phyloP scores from a whole-genome alignment of 768 basidiomycete species.

The Amanita subjunquillea region DNA sequence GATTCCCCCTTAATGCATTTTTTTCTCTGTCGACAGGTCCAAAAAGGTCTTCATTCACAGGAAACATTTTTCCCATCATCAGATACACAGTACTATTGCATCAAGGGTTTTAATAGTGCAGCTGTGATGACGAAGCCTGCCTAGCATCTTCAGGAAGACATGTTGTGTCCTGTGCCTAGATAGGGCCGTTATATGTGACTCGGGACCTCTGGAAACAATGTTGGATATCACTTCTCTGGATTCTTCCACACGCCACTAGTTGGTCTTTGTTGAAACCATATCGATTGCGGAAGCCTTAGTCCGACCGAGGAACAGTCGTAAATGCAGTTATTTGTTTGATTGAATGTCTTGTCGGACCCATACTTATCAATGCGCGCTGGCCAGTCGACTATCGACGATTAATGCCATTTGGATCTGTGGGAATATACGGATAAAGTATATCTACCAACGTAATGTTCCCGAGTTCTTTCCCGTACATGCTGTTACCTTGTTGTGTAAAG shows the following conservation, averaged over 20 bases:
- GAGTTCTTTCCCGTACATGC: neutral
- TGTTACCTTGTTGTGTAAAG: neutral
- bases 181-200: neutral
- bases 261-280: no score
- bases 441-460: neutral
- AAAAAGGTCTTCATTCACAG: neutral
- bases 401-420: neutral
- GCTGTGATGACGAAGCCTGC: neutral
- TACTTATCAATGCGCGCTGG: no score
- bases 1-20: conserved; percentile 76
- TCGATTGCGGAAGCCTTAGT: no score
- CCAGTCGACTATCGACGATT: no score
- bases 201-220: neutral
- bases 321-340: neutral
- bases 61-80: neutral
- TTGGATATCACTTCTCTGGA: no score
- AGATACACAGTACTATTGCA: neutral
- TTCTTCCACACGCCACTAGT: no score
- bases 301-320: neutral
- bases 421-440: neutral
- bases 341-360: neutral
- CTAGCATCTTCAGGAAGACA: neutral
- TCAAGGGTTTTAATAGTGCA: neutral
- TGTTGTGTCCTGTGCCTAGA: neutral
- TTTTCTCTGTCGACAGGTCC: neutral